Evolutionary conservation across 176 grass and related monocot genomes (phyloP), one percentile per base, ranked within the genome.

Genomic region (Leersia perrieri): DNA sequence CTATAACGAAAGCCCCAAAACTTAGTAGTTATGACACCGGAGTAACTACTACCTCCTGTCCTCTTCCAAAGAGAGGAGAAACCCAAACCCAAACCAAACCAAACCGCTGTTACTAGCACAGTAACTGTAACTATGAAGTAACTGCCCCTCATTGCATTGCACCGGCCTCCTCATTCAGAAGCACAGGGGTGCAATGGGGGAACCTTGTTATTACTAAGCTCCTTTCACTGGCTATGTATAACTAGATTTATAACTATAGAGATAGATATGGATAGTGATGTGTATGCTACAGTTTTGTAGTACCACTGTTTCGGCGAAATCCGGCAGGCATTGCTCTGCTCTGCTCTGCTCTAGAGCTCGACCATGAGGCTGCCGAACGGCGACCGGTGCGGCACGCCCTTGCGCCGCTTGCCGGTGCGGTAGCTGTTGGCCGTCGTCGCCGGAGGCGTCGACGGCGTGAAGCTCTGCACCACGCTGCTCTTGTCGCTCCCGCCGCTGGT

Each of bases 331-430:
- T 4, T 66, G 60, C 45, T 9, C 20, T 57, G 40, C 11, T 39
- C 42, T 89, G 38, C 49, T 7, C 28, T 62, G 45, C 20, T 60
- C 34, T 89, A 91, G 83, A 86, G 74, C 66, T 94, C 91, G 74
- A 90, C 75, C 41, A 94, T 73, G 79, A 94, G 87, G 82, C 83
- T 92, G 87, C 92, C 92, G 60, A 98, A 92, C 10, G 95, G 90
- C 62, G 95, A 89, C 51, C 95, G 87, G 82, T 87, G 95, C 28
- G 95, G 95, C 53, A 98, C 75, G 88, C 95, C 95, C 92, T 98
- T 98, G 79, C 95, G 89, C 63, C 95, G 84, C 87, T 94, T 98
- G 70, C 82, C 74, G 29, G 77, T 63, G 72, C 88, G 87, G 80
- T 75, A 88, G 79, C 84, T 86, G 89, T 83, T 89, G 34, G 83